A percentile compares a stretch with the other conserved stretches of the same genome.
Conservation (phyloP, 257 asterid genomes). For the Solanum dulcamara region DNA sequence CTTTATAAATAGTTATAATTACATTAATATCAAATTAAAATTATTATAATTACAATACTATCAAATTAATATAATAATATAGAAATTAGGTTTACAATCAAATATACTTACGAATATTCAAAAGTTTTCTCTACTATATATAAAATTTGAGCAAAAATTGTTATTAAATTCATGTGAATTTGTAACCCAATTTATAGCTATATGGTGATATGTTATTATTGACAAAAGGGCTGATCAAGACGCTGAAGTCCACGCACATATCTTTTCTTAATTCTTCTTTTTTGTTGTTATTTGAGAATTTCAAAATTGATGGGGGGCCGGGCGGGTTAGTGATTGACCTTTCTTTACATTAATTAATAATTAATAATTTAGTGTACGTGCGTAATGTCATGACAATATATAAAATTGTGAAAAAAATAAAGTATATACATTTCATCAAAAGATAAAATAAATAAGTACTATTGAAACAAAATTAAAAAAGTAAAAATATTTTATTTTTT, state of each 20-base stretch:
- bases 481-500: no score
- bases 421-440: no score
- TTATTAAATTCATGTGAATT: background rate
- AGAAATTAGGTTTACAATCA: background rate
- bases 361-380: no score
- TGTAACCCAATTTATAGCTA: rapidly evolving
- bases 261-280: background rate
- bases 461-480: no score
- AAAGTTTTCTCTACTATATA: no score
- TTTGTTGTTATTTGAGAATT: background rate
- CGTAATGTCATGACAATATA: no score
- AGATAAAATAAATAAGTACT: no score
- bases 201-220: background rate
- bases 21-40: no score
- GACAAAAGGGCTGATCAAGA: conserved; percentile 6
- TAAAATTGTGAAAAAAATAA: no score
- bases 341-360: background rate
- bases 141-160: no score
- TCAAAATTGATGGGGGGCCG: background rate
- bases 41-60: no score
- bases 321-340: background rate
- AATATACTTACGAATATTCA: background rate
- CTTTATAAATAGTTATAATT: no score
- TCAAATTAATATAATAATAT: background rate
- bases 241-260: conserved; percentile 13